phyloP scores from a whole-genome alignment of 2,329 filamentous ascomycete genomes.

The Fusarium veterinarium region DNA sequence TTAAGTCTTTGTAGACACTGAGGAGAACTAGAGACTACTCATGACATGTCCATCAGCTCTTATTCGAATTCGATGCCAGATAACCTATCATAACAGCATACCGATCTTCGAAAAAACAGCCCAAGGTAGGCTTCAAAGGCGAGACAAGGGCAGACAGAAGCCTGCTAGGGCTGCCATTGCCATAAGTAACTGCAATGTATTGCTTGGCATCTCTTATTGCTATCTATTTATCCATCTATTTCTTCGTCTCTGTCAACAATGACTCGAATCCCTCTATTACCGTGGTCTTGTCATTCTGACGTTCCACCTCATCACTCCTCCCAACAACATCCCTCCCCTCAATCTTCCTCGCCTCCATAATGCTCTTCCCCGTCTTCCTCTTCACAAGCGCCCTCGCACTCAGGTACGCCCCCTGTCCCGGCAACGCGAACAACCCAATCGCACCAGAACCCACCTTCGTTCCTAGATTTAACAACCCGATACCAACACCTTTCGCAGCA shows the following conservation, averaged over 20 bases:
- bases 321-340: neutral
- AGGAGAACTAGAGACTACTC: too few relatives aligned
- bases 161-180: neutral
- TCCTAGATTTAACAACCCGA: conserved; percentile 1
- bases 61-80: too few relatives aligned
- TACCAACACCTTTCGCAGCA: conserved; percentile 18
- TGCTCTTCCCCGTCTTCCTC: neutral
- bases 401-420: neutral
- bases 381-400: conserved; percentile 7
- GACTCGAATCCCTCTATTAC: neutral
- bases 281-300: rapidly evolving
- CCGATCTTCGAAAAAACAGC: too few relatives aligned
- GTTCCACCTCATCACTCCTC: rapidly evolving
- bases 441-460: conserved; percentile 2
- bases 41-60: too few relatives aligned
- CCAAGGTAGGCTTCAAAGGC: too few relatives aligned
- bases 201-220: neutral
- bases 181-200: neutral
- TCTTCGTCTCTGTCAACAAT: rapidly evolving
- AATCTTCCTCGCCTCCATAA: neutral
- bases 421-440: neutral
- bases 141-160: too few relatives aligned
- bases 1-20: too few relatives aligned
- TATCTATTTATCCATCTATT: neutral
- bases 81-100: too few relatives aligned